Evolutionary conservation across 1,139 yeast genomes (phyloP).

Genomic region (Magnusiomyces fungicola): DNA sequence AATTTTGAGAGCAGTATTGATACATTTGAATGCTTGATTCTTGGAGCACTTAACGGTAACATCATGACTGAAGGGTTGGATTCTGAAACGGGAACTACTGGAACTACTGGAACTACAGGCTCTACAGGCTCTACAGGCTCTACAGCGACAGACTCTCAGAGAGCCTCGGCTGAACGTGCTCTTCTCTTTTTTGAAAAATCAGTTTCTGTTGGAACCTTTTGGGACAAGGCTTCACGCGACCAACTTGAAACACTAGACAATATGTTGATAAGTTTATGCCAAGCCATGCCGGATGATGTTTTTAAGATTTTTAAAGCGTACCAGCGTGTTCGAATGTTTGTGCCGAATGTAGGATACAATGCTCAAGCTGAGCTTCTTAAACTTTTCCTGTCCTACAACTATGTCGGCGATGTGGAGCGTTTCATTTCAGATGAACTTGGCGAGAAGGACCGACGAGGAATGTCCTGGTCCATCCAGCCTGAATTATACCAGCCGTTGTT

Average conservation of each 20-base stretch:
- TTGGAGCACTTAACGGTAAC: slow-evolving; percentile 11
- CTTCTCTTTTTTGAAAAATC: slow-evolving; percentile 34
- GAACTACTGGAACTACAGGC: too few species aligned
- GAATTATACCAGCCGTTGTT: slow-evolving; percentile 40
- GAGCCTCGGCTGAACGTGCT: slow-evolving; percentile 26
- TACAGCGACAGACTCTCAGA: too few species aligned
- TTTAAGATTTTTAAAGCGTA: slow-evolving; percentile 27
- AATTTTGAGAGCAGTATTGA: slow-evolving; percentile 10
- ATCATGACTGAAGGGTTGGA: not conserved
- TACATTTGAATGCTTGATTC: slow-evolving; percentile 11
- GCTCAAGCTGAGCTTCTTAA: slow-evolving; percentile 44
- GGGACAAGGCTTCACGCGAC: slow-evolving; percentile 36
- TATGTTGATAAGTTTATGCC: slow-evolving; percentile 28
- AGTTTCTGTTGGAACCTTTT: slow-evolving; percentile 37
- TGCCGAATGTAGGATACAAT: slow-evolving; percentile 35
- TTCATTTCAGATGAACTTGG: slow-evolving; percentile 53
- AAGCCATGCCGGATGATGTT: slow-evolving; percentile 24
- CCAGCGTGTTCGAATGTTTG: slow-evolving; percentile 35
- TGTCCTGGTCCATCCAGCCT: slow-evolving; percentile 29
- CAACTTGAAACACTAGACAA: slow-evolving; percentile 31
- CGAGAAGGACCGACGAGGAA: slow-evolving; percentile 32
- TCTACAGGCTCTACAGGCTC: too few species aligned
- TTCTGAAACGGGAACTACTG: too few species aligned
- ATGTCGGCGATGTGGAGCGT: slow-evolving; percentile 52
- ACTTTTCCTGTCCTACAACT: slow-evolving; percentile 42